Evolutionary conservation across 768 basidiomycete species (phyloP), one percentile per base, ranked within the genome.

Genomic region (Serpula lacrymans): DNA sequence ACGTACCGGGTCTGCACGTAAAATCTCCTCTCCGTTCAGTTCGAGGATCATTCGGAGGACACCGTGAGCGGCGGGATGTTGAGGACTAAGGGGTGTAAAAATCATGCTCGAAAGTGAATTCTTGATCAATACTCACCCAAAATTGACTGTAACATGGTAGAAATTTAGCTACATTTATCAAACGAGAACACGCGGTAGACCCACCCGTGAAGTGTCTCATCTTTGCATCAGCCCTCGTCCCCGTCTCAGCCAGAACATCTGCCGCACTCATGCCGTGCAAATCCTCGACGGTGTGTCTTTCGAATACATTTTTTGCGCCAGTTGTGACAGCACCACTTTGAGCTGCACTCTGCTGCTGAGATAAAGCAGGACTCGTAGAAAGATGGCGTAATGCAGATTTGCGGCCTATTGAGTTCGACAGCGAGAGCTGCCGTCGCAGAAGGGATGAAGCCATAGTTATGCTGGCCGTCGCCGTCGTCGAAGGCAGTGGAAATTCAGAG

Each of bases 1-100:
- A 69, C 81, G 34, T 49, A 88, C 87, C 14, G 89, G 88, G 60
- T 91, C 90, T 6, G 85, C 81, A 28, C 89, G 80, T 31, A 92
- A 71, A 55, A 93, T 88, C 66, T 92, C 93, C 64, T 99, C 95
- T 51, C 95, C 95, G 57, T 98, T 98, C 53, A 99, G 69, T 65
- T 99, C 96, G 39, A 99, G 68, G 60, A 99, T 99, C 73, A 99
- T 78, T 43, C 96, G 87, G 28, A 99, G 77, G 64, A 99, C 96
- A 58, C 96, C 96, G 63, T 99, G 96, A 12, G 96, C 96, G 40
- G 96, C 96, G 41, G 95, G 95, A 71, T 99, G 95, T 62, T 99
- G 95, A 39, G 95, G 95, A 47, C 43, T 46, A 37, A 34, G 13
- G 10, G n/a, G 47, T 32, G 29, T 34, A n/a, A 31, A 35, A 16